Percentiles rank a stretch among this genome's conserved stretches.
Evolutionary conservation across 169 alveolate genomes (phyloP).

Genomic region (Eimeria maxima): DNA sequence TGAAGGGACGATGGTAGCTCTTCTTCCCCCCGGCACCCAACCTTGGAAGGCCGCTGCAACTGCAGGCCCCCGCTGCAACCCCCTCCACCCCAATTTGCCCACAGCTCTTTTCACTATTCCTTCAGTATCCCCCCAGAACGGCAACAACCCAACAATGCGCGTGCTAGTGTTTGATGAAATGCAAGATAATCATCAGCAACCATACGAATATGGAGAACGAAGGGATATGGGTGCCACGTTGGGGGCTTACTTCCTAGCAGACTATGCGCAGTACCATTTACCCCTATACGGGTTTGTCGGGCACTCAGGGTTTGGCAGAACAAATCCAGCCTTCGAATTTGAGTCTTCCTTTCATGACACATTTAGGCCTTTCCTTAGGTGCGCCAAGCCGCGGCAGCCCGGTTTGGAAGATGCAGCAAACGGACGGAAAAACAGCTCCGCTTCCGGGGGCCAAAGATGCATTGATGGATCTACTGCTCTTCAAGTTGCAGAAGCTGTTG

Average conservation of each 20-base stretch:
- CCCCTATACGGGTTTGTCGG: conserved; percentile 59
- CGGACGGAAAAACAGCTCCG: background rate
- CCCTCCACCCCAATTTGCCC: conserved; percentile 26
- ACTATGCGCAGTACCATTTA: conserved; percentile 19
- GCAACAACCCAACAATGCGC: conserved; percentile 53
- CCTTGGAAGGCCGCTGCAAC: conserved; percentile 41
- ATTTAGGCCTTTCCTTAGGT: conserved; percentile 49
- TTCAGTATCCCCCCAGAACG: conserved; percentile 23
- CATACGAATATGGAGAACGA: background rate
- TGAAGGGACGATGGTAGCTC: conserved; percentile 37
- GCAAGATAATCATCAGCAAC: background rate
- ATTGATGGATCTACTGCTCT: conserved; percentile 45
- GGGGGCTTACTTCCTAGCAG: background rate
- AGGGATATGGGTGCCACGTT: background rate
- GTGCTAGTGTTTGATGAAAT: background rate
- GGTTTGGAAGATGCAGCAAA: background rate
- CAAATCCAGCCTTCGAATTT: conserved; percentile 13
- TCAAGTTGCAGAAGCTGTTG: conserved; percentile 24
- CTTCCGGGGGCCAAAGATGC: background rate
- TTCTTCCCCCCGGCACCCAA: background rate
- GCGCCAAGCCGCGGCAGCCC: conserved; percentile 33
- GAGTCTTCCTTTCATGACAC: conserved; percentile 46
- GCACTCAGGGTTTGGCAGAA: conserved; percentile 33
- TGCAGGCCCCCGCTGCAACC: conserved; percentile 60
- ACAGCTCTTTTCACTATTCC: conserved; percentile 52